A percentile compares a stretch with the other conserved stretches of the same genome.
Evolutionary conservation across 768 basidiomycete species (phyloP).

Genomic region (Mycena pura): DNA sequence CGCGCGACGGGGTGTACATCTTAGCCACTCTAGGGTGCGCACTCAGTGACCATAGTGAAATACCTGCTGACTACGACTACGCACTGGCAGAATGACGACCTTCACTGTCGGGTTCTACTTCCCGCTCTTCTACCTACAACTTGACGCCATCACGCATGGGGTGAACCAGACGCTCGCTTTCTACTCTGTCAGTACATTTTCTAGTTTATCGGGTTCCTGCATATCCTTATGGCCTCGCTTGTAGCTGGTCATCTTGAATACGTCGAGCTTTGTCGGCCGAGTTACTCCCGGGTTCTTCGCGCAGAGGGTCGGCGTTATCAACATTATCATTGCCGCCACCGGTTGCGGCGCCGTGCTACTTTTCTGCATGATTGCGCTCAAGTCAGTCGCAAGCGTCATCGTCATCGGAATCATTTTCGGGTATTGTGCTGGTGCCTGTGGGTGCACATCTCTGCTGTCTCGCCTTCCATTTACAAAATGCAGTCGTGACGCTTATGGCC

Average conservation of each 20-base stretch:
- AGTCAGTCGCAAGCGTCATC: slow-evolving; percentile 28
- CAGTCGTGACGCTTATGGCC: too few species aligned
- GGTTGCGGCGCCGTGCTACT: slow-evolving; percentile 33
- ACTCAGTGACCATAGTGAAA: neutral
- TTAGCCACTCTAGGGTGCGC: slow-evolving; percentile 26
- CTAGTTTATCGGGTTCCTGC: neutral
- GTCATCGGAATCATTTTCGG: slow-evolving; percentile 39
- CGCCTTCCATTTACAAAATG: too few species aligned
- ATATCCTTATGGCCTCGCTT: neutral
- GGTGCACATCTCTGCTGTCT: neutral
- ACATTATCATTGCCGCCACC: slow-evolving; percentile 33
- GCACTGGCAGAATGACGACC: slow-evolving; percentile 14
- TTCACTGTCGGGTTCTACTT: slow-evolving; percentile 34
- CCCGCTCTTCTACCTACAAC: slow-evolving; percentile 46
- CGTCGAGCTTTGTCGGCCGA: slow-evolving; percentile 46
- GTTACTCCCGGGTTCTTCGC: slow-evolving; percentile 43
- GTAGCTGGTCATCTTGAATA: slow-evolving; percentile 47
- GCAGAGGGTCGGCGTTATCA: slow-evolving; percentile 35
- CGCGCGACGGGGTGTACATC: slow-evolving; percentile 31
- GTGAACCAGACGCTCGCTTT: slow-evolving; percentile 40
- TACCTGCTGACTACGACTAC: neutral
- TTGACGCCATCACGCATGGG: slow-evolving; percentile 38
- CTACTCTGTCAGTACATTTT: slow-evolving; percentile 40
- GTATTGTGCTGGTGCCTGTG: slow-evolving; percentile 36
- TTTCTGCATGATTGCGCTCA: slow-evolving; percentile 42